phyloP scores from a whole-genome alignment of 352 stramenopile genomes.

The Phytophthora tubulina region DNA sequence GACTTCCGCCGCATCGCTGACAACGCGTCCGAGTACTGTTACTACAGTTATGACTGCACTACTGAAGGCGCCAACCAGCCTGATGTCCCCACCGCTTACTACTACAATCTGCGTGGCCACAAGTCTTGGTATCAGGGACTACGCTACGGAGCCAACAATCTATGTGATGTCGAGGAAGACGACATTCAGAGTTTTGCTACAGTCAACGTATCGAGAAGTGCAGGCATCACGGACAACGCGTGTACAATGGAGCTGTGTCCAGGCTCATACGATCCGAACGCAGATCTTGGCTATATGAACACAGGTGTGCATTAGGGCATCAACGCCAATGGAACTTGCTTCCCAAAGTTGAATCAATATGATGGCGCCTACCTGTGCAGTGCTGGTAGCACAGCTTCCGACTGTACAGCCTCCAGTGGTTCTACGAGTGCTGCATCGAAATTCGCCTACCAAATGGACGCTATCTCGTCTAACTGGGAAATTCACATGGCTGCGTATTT shows the following conservation, averaged over 20 bases:
- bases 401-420: slow-evolving; percentile 31
- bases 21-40: slow-evolving; percentile 36
- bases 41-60: slow-evolving; percentile 28
- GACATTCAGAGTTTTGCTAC: too few relatives aligned
- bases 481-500: slow-evolving; percentile 80
- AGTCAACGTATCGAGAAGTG: too few relatives aligned
- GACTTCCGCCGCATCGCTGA: slow-evolving; percentile 39
- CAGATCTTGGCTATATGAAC: slow-evolving; percentile 38
- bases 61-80: too few relatives aligned
- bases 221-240: too few relatives aligned
- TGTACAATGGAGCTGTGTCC: slow-evolving; percentile 7
- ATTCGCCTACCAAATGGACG: slow-evolving; percentile 87
- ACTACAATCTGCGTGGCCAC: too few relatives aligned
- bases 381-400: neutral
- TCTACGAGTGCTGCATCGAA: slow-evolving; percentile 26
- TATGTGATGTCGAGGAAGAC: too few relatives aligned
- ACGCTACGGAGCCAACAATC: too few relatives aligned
- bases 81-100: too few relatives aligned
- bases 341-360: slow-evolving; percentile 44
- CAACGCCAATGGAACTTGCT: slow-evolving; percentile 28
- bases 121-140: too few relatives aligned
- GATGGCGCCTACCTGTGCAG: slow-evolving; percentile 48
- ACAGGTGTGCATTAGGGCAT: slow-evolving; percentile 37
- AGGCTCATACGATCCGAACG: slow-evolving; percentile 39
- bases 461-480: slow-evolving; percentile 90